These are phyloP conservation scores for Cercospora brassicicola DNA, from an alignment of 2,329 filamentous ascomycete genomes.

Conservation along the genomic window DNA sequence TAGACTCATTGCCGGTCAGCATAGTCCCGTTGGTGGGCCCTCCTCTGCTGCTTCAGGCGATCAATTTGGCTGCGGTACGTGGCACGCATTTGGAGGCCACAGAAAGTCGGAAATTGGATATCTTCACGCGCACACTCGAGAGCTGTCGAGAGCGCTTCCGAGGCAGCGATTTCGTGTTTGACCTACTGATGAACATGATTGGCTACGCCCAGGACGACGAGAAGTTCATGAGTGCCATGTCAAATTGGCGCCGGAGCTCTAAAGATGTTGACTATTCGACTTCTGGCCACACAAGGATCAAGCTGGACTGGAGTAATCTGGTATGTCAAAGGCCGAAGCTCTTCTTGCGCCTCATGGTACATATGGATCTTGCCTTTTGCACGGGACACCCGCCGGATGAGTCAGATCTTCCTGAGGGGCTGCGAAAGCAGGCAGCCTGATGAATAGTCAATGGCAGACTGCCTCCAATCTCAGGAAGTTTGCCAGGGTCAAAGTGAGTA, in stretches of 20 bases:
- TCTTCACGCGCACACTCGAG: slow-evolving; percentile 24
- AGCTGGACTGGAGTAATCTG: slow-evolving; percentile 26
- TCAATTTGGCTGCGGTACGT: slow-evolving; percentile 25
- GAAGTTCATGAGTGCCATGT: slow-evolving; percentile 26
- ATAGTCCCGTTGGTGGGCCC: slow-evolving; percentile 19
- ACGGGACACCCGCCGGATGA: slow-evolving; percentile 22
- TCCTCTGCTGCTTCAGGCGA: slow-evolving; percentile 24
- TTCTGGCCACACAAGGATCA: slow-evolving; percentile 14
- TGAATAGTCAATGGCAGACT: not conserved
- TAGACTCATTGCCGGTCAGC: slow-evolving; percentile 24
- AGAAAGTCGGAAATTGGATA: slow-evolving; percentile 21
- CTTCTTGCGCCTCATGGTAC: slow-evolving; percentile 21
- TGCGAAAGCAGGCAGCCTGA: slow-evolving; percentile 16
- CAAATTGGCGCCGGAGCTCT: slow-evolving; percentile 16
- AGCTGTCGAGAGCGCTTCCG: slow-evolving; percentile 23
- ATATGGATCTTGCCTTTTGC: slow-evolving; percentile 26
- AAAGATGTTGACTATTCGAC: slow-evolving; percentile 10
- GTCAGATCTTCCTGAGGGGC: slow-evolving; percentile 22
- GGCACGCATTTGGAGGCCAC: slow-evolving; percentile 22
- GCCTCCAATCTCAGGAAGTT: not conserved
- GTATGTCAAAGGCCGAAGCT: slow-evolving; percentile 24
- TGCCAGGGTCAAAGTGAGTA: not conserved
- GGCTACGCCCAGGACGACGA: slow-evolving; percentile 26
- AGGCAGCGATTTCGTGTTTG: slow-evolving; percentile 23
- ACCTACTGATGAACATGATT: slow-evolving; percentile 24